These are phyloP conservation scores for Neltuma alba DNA, from an alignment of 306 rosid genomes.

Conservation along the genomic window DNA sequence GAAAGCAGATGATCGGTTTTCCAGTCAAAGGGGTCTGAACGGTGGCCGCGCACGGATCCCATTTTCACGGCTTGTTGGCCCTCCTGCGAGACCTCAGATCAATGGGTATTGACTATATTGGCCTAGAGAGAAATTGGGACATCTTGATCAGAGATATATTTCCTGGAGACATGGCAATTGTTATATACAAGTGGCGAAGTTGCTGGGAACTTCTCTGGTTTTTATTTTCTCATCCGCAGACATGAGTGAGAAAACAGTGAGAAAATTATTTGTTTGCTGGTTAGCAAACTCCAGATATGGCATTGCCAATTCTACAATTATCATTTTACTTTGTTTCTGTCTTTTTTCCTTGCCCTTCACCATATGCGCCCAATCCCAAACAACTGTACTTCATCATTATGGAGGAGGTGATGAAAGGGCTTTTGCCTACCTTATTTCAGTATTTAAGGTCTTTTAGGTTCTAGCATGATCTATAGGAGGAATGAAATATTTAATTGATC, in stretches of 20 bases:
- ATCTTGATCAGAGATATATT: constrained; percentile 16
- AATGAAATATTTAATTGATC: constrained; percentile 7
- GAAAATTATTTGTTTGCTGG: constrained; percentile 38
- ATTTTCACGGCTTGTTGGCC: constrained; percentile 85
- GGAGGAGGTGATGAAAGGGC: constrained; percentile 35
- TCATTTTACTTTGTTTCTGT: constrained; percentile 13
- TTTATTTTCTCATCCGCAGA: constrained; percentile 32
- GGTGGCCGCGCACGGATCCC: constrained; percentile 68
- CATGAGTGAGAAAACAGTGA: constrained; percentile 38
- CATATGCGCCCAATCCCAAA: constrained; percentile 28
- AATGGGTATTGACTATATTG: constrained; percentile 69
- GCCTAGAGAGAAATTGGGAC: constrained; percentile 34
- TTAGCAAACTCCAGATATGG: constrained; percentile 27
- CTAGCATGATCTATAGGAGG: constrained; percentile 24
- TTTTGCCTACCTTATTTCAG: constrained; percentile 16
- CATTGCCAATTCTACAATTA: constrained; percentile 27
- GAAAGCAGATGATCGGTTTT: constrained; percentile 49
- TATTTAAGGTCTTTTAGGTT: constrained; percentile 21
- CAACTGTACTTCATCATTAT: constrained; percentile 26
- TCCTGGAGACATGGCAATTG: constrained; percentile 35
- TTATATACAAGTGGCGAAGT: constrained; percentile 34
- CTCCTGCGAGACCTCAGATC: constrained; percentile 83
- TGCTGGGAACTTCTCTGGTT: constrained; percentile 33
- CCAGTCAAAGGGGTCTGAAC: constrained; percentile 59
- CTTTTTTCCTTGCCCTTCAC: constrained; percentile 20